phyloP scores from a whole-genome alignment of 495 filamentous ascomycete genomes.

The Neurospora sp. region DNA sequence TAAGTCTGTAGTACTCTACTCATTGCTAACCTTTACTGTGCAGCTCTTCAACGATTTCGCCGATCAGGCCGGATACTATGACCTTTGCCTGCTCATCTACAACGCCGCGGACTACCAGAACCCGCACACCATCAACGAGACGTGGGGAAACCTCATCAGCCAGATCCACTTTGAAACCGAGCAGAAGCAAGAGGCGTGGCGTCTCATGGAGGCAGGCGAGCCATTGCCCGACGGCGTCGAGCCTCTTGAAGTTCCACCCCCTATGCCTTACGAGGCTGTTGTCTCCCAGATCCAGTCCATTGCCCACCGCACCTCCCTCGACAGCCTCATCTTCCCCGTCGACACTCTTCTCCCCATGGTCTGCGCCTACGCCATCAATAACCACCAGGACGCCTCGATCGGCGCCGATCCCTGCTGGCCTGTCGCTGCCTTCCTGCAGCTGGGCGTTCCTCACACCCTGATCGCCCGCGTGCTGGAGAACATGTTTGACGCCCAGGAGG shows the following conservation, averaged over 20 bases:
- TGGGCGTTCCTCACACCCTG: slow-evolving; percentile 64
- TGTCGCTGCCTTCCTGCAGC: slow-evolving; percentile 65
- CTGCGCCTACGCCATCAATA: slow-evolving; percentile 64
- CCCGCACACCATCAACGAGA: slow-evolving; percentile 63
- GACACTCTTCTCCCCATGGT: slow-evolving; percentile 55
- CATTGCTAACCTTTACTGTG: slow-evolving; percentile 17
- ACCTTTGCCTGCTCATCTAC: slow-evolving; percentile 86
- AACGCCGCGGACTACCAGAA: slow-evolving; percentile 81
- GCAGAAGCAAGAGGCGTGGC: slow-evolving; percentile 32
- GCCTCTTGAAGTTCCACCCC: slow-evolving; percentile 17
- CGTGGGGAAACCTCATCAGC: slow-evolving; percentile 76
- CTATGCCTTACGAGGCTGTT: slow-evolving; percentile 69
- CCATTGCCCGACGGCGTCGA: slow-evolving; percentile 5
- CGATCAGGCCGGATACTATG: slow-evolving; percentile 80
- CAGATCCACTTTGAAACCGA: slow-evolving; percentile 55
- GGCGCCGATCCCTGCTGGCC: slow-evolving; percentile 60
- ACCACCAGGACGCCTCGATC: slow-evolving; percentile 56
- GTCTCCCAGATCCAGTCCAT: slow-evolving; percentile 63
- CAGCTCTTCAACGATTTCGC: slow-evolving; percentile 87
- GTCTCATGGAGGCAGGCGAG: slow-evolving; percentile 8
- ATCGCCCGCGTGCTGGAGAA: slow-evolving; percentile 68
- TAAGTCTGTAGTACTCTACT: slow-evolving; percentile 1
- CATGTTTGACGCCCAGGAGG: slow-evolving; percentile 75
- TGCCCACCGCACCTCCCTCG: slow-evolving; percentile 64
- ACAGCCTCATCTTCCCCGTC: slow-evolving; percentile 64